These are phyloP conservation scores for Penicillium psychrofluorescens DNA, from an alignment of 495 filamentous ascomycete genomes.

Conservation along the genomic window DNA sequence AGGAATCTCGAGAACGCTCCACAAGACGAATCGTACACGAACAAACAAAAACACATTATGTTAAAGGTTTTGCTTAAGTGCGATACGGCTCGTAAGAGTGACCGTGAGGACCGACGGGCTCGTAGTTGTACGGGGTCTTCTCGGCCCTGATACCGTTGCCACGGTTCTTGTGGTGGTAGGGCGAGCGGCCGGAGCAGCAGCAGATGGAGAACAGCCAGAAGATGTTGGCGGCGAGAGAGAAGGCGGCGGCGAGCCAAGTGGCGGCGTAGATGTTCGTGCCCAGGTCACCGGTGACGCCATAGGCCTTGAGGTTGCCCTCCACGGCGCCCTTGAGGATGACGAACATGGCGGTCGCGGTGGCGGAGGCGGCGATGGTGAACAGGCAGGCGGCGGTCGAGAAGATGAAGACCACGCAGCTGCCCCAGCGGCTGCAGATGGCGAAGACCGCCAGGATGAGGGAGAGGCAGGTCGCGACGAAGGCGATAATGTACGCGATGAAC, in stretches of 20 bases:
- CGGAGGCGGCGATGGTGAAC: conserved; percentile 48
- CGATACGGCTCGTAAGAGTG: conserved; percentile 4
- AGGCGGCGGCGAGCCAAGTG: conserved; percentile 74
- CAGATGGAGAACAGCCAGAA: conserved; percentile 91
- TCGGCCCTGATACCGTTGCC: conserved; percentile 29
- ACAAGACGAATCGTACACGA: too few species aligned
- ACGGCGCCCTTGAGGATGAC: conserved; percentile 50
- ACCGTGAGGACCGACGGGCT: conserved; percentile 33
- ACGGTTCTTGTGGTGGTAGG: conserved; percentile 32
- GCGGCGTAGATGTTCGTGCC: conserved; percentile 60
- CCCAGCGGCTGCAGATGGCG: conserved; percentile 61
- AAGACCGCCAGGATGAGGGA: conserved; percentile 64
- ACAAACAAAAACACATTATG: too few species aligned
- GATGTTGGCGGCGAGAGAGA: conserved; percentile 60
- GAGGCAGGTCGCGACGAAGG: conserved; percentile 60
- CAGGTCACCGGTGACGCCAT: conserved; percentile 55
- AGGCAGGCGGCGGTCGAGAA: conserved; percentile 55
- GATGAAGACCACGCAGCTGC: conserved; percentile 71
- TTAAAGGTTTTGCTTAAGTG: too few species aligned
- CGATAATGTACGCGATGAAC: conserved; percentile 62
- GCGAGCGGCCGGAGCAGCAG: conserved; percentile 70
- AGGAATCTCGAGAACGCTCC: too few species aligned
- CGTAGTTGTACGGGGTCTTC: conserved; percentile 46
- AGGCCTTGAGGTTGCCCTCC: conserved; percentile 54
- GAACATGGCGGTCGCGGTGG: conserved; percentile 56